Conservation (phyloP, 2,329 filamentous ascomycete species). For the Mycosphaerella sp. region DNA sequence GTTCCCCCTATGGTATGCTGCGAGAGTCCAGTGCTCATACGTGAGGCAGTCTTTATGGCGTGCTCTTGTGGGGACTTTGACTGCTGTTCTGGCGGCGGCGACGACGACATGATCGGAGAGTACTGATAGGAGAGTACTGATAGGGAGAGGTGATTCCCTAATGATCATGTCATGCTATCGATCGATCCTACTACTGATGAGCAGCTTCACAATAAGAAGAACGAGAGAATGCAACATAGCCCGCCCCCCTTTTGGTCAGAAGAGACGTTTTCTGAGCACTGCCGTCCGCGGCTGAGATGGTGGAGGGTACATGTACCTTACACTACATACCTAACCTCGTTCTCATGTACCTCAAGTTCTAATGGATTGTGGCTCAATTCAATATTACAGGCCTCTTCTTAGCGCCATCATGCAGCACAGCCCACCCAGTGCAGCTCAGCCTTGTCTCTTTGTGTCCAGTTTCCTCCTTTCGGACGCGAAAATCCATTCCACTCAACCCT, state of each 20-base stretch:
- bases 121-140: no score
- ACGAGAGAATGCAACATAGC: no score
- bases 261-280: no score
- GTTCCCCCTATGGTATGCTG: slow-evolving; percentile 4
- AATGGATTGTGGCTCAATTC: neutral
- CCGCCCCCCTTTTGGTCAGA: no score
- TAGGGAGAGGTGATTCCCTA: no score
- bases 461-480: neutral
- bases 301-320: neutral
- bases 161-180: no score
- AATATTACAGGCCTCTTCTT: slow-evolving; percentile 2
- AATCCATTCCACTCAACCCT: neutral
- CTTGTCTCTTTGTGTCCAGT: neutral
- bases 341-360: no score
- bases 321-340: no score
- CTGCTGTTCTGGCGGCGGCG: neutral
- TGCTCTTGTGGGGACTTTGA: no score
- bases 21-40: slow-evolving; percentile 4
- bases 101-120: neutral
- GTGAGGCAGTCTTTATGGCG: neutral
- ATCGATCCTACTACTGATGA: no score
- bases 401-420: slow-evolving; percentile 10
- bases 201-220: no score
- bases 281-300: slow-evolving; percentile 7
- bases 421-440: neutral